Conservation (phyloP, 148 eudicot genomes). For the Amaranthus palmeri region DNA sequence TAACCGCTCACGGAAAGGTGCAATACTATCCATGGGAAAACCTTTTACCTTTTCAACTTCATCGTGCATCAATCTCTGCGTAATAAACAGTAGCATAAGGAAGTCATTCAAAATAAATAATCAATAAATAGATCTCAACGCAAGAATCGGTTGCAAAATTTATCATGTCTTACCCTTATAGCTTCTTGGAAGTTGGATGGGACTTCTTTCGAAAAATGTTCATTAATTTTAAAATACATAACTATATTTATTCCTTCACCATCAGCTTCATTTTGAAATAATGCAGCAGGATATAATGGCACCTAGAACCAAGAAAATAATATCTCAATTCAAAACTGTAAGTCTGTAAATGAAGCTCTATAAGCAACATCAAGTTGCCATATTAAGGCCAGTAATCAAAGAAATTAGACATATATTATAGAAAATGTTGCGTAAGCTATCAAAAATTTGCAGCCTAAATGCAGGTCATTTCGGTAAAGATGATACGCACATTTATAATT, state of each 20-base stretch:
- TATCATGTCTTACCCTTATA: slow-evolving; percentile 54
- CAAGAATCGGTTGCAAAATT: neutral
- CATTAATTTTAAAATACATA: slow-evolving; percentile 79
- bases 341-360: neutral
- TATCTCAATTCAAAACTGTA: neutral
- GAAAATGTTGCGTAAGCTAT: neutral
- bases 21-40: slow-evolving; percentile 60
- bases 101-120: slow-evolving; percentile 5
- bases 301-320: slow-evolving; percentile 43
- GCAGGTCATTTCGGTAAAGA: too few relatives aligned
- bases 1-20: slow-evolving; percentile 83
- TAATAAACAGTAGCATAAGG: neutral
- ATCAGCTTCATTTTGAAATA: slow-evolving; percentile 80
- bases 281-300: slow-evolving; percentile 72
- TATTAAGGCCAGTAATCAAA: too few relatives aligned
- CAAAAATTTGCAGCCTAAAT: neutral
- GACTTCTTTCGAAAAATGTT: slow-evolving; percentile 65
- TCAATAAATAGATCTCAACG: neutral
- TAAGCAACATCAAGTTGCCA: too few relatives aligned
- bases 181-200: slow-evolving; percentile 67
- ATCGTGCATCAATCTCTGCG: slow-evolving; percentile 66
- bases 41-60: slow-evolving; percentile 88
- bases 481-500: neutral
- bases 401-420: too few relatives aligned
- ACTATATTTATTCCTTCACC: slow-evolving; percentile 91